Percentiles rank a stretch among this genome's conserved stretches.
These are phyloP conservation scores for Sarocladium strictum DNA, from an alignment of 2,329 filamentous ascomycete genomes.

Conservation along the genomic window DNA sequence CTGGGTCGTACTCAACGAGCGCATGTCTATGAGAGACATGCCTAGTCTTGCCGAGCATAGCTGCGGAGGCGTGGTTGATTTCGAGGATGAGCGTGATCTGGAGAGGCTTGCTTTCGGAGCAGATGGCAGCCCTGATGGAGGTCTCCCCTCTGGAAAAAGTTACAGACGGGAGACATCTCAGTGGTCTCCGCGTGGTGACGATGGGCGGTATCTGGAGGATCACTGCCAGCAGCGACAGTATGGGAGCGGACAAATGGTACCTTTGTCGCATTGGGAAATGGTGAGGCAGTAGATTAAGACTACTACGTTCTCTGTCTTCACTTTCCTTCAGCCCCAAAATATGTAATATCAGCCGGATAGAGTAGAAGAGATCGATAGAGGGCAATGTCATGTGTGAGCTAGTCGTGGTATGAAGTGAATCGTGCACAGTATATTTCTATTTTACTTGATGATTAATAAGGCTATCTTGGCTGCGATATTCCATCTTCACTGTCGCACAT, in stretches of 20 bases:
- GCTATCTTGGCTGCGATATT: too few relatives aligned
- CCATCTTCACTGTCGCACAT: too few relatives aligned
- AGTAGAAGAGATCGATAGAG: too few relatives aligned
- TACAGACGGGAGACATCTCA: slow-evolving; percentile 25
- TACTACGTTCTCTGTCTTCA: too few relatives aligned
- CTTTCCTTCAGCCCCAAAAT: too few relatives aligned
- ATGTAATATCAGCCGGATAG: too few relatives aligned
- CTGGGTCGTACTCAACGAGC: slow-evolving; percentile 31
- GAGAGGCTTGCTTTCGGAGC: slow-evolving; percentile 21
- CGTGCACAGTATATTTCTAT: too few relatives aligned
- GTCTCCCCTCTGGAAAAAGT: slow-evolving; percentile 23
- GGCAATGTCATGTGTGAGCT: too few relatives aligned
- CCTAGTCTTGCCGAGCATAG: slow-evolving; percentile 27
- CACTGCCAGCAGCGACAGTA: slow-evolving; percentile 13
- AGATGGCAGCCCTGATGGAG: slow-evolving; percentile 33
- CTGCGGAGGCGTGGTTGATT: slow-evolving; percentile 35
- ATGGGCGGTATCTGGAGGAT: slow-evolving; percentile 29
- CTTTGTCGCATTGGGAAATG: slow-evolving; percentile 1
- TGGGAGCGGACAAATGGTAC: slow-evolving; percentile 12
- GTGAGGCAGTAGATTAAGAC: slow-evolving; percentile 7
- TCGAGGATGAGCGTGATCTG: slow-evolving; percentile 30
- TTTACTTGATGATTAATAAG: too few relatives aligned
- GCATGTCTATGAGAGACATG: slow-evolving; percentile 25
- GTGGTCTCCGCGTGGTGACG: slow-evolving; percentile 35
- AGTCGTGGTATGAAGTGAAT: too few relatives aligned